These are phyloP conservation scores for Phaeosphaeriaceae sp. DNA, from an alignment of 2,329 filamentous ascomycete species.

Conservation along the genomic window DNA sequence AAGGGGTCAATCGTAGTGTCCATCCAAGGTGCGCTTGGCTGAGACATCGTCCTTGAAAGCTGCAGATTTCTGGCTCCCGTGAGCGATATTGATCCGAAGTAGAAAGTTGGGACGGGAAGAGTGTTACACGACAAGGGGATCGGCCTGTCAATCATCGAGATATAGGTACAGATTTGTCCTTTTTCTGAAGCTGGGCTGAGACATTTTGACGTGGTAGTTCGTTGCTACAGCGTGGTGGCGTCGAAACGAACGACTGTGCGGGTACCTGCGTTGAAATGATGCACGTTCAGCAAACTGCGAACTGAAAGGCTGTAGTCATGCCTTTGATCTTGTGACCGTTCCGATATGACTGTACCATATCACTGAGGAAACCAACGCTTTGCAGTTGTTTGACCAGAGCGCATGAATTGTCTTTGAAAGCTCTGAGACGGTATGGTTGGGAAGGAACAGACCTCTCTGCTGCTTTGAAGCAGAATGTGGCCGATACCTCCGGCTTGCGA, in stretches of 20 bases:
- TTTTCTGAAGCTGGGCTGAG: constrained; percentile 28
- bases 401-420: neutral
- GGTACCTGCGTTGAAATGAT: constrained; percentile 3
- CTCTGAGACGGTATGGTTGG: neutral
- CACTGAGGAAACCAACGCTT: neutral
- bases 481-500: neutral
- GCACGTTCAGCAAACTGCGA: neutral
- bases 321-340: neutral
- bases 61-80: constrained; percentile 5
- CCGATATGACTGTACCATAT: neutral
- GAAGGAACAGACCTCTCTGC: neutral
- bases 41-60: constrained; percentile 25
- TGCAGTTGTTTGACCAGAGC: neutral
- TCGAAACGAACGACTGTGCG: constrained; percentile 7
- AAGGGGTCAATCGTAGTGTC: neutral
- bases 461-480: neutral
- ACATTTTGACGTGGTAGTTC: constrained; percentile 21
- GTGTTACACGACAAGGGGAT: constrained; percentile 29
- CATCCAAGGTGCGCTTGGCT: constrained; percentile 4
- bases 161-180: constrained; percentile 25
- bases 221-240: constrained; percentile 11
- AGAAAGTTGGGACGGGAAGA: constrained; percentile 8
- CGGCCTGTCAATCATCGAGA: constrained; percentile 19
- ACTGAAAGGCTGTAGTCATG: neutral
- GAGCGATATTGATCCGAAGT: constrained; percentile 6